phyloP scores from a whole-genome alignment of 2,329 filamentous ascomycete species.

The Bimuria novae-zelandiae region DNA sequence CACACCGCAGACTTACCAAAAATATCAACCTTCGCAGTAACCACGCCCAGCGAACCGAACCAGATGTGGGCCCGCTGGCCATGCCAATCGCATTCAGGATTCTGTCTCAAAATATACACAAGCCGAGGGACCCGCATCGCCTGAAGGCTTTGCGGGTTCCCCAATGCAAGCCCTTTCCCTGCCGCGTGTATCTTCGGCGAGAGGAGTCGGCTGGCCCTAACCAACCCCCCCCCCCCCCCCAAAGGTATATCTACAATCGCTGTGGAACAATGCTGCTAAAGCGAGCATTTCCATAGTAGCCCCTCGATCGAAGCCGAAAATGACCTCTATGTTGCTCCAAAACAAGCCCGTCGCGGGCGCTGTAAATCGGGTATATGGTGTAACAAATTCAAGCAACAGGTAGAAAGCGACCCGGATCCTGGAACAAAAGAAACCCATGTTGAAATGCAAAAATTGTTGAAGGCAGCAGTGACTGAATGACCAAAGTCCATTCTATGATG shows the following conservation, averaged over 20 bases:
- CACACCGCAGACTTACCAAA: conserved; percentile 5
- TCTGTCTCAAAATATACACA: not conserved
- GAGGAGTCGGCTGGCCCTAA: not conserved
- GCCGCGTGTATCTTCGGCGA: not conserved
- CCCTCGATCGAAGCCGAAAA: not conserved
- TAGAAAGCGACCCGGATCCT: conserved; percentile 2
- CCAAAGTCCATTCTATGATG: no score
- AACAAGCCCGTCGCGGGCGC: not conserved
- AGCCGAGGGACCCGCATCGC: not conserved
- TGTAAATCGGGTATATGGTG: conserved; percentile 14
- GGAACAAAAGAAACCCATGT: not conserved
- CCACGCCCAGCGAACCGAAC: not conserved
- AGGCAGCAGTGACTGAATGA: not conserved
- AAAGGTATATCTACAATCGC: conserved; percentile 1
- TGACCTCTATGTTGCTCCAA: not conserved
- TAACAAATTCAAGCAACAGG: conserved; percentile 19
- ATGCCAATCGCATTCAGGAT: no score
- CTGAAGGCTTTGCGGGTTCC: not conserved
- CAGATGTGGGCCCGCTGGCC: not conserved
- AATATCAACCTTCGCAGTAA: not conserved
- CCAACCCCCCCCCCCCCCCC: not conserved
- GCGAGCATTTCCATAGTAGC: not conserved
- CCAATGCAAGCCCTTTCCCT: not conserved
- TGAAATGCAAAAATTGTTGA: conserved; percentile 4
- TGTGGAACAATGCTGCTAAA: not conserved